These are phyloP conservation scores for Candida maesae DNA, from an alignment of 805 yeast species.

Conservation along the genomic window DNA sequence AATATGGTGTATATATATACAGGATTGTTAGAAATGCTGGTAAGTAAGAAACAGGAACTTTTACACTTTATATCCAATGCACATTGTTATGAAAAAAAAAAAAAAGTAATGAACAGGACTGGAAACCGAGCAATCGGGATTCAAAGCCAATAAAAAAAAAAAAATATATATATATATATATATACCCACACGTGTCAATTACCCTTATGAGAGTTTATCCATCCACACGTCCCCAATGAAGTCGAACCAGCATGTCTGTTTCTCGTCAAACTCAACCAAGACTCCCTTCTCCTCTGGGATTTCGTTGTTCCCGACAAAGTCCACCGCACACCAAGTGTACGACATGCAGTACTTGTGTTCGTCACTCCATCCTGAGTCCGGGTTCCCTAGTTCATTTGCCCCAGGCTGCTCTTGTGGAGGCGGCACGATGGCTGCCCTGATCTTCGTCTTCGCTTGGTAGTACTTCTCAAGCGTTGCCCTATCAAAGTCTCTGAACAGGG, in stretches of 20 bases:
- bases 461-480: slow-evolving; percentile 28
- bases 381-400: slow-evolving; percentile 30
- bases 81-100: too few species aligned
- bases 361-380: slow-evolving; percentile 36
- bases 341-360: slow-evolving; percentile 33
- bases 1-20: too few species aligned
- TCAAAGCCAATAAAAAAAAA: too few species aligned
- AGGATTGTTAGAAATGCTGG: too few species aligned
- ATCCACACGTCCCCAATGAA: slow-evolving; percentile 27
- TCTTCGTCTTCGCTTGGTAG: slow-evolving; percentile 31
- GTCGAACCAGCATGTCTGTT: slow-evolving; percentile 20
- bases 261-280: slow-evolving; percentile 11
- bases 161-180: too few species aligned
- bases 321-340: slow-evolving; percentile 47
- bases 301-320: slow-evolving; percentile 34
- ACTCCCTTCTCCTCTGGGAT: slow-evolving; percentile 13
- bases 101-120: too few species aligned
- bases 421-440: slow-evolving; percentile 39
- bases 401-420: slow-evolving; percentile 30
- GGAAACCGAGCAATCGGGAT: too few species aligned
- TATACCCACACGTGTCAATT: too few species aligned
- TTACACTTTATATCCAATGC: too few species aligned
- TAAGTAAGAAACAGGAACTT: too few species aligned
- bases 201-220: too few species aligned
- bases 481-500: slow-evolving; percentile 29